Evolutionary conservation across 2,329 filamentous ascomycete genomes (phyloP), one percentile per base, ranked within the genome.

Genomic region (Aureobasidium subglaciale): DNA sequence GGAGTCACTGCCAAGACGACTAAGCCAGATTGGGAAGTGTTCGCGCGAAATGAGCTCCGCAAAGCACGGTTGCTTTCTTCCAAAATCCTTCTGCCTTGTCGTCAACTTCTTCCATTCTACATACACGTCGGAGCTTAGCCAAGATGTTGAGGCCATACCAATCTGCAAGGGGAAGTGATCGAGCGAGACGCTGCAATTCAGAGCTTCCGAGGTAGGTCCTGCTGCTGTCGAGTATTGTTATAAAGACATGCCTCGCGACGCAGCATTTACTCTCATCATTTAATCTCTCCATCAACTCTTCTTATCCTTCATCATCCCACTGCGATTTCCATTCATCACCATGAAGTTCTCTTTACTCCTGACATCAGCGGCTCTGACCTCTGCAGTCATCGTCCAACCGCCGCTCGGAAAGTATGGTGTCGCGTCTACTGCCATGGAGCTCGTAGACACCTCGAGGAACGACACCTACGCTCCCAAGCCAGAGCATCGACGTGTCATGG

Each of bases 401-500:
- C 43, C 43, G 2, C 43, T 16, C 18, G 43, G 43, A 24, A 24
- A 24, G 3, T 34, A 46, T 24, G 43, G 43, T 13, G 43, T 34
- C 6, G 27, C 43, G 1, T 9, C 43, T 5, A 22, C 43, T 3
- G 9, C 11, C 29, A 46, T 46, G 29, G 29, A 34, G 16, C 27
- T 46, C 6, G 43, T 46, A 2, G 43, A 46, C 24, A 46, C 43
- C 6, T 46, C 29, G 18, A 34, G 43, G 10, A 46, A 46, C 18
- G 43, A 46, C 43, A 32, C 43, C 3, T 46, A 34, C 11, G 43
- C 29, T 5, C 7, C 13, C 13, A 34, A 34, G 10, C 29, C 27
- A 15, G 29, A 46, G 18, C 29, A 22, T 34, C 29, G 53, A 18
- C 53, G 41, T 38, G 13, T 46, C 41, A 58, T 61, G 50, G 45